Evolutionary conservation across 805 yeast genomes (phyloP), one percentile per base, ranked within the genome.

Genomic region (Candida ponderosae): DNA sequence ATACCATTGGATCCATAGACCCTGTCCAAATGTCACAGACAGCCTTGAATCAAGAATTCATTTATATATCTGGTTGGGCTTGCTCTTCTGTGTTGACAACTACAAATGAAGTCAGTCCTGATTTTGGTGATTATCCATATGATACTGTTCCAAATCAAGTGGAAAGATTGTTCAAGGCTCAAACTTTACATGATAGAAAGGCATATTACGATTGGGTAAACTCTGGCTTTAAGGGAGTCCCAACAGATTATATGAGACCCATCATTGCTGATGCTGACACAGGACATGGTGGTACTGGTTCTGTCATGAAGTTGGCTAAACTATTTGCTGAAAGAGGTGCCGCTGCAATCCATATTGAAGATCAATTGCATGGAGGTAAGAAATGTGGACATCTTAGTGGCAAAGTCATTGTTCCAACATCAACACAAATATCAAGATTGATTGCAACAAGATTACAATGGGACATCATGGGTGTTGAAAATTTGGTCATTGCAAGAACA

Each of bases 101-200:
- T 4, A 77, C 81, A 4, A 71, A 76, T 48, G 83, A 78, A 45
- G 79, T 75, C 4, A 68, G 76, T 2, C 80, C 82, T 1, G 84
- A 78, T 49, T 74, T 75, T 52, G 84, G 82, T 17, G 84, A 78
- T 51, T 78, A 78, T 48, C 83, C 84, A 0, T 76, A 77, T 47
- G 77, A 77, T 45, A 78, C 84, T 0, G 81, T 78, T 2, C 84
- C 84, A n/a, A 74, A 74, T 46, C 79, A 76, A 48, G 81, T 75
- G 6, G 77, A 74, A 39, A 62, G 81, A 38, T 48, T 76, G 26
- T 76, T 75, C 54, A 67, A 71, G 44, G 77, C 81, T 1, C 81
- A 76, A 55, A 60, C 59, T 42, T 59, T 74, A 45, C 83, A 76
- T 45, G 83, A 76, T 48, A 64, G 64, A 33, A 73, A 72, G 48